Percentiles rank a stretch among this genome's conserved stretches.
Conservation (phyloP, 129 eudicot species). For the Artemisia annua region DNA sequence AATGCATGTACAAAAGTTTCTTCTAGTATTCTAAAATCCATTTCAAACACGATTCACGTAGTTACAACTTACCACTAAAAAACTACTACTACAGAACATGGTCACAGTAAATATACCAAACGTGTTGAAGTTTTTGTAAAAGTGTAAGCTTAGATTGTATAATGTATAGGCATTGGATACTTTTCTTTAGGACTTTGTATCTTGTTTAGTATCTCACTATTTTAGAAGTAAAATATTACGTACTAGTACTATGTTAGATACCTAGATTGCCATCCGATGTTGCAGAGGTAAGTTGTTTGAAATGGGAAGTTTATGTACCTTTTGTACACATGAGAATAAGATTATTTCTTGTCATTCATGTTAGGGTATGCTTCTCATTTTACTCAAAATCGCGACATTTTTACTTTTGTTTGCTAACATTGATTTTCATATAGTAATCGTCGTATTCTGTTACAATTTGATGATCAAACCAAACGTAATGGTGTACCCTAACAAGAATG, state of each 20-base stretch:
- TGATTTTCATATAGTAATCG: not conserved
- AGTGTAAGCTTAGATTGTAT: not conserved
- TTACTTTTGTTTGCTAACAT: not conserved
- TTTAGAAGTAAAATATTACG: not conserved
- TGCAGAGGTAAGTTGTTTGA: not conserved
- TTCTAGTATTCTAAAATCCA: too few species aligned
- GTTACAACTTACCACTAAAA: too few species aligned
- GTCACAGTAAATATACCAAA: slow-evolving; percentile 2
- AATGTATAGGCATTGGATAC: not conserved
- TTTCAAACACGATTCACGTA: too few species aligned
- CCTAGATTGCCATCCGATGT: not conserved
- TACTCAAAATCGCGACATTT: not conserved
- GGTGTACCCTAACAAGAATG: not conserved
- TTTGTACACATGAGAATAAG: too few species aligned
- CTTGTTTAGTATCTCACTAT: not conserved
- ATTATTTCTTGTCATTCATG: too few species aligned
- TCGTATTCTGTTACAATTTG: not conserved
- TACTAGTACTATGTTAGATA: not conserved
- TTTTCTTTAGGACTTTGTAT: not conserved
- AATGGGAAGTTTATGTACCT: too few species aligned
- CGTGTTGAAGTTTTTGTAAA: slow-evolving; percentile 2
- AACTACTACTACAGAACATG: not conserved
- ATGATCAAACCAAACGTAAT: not conserved
- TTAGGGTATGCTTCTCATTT: not conserved
- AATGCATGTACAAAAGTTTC: too few species aligned